phyloP scores from a whole-genome alignment of 345 rosid genomes.

The Conringia planisiliqua region DNA sequence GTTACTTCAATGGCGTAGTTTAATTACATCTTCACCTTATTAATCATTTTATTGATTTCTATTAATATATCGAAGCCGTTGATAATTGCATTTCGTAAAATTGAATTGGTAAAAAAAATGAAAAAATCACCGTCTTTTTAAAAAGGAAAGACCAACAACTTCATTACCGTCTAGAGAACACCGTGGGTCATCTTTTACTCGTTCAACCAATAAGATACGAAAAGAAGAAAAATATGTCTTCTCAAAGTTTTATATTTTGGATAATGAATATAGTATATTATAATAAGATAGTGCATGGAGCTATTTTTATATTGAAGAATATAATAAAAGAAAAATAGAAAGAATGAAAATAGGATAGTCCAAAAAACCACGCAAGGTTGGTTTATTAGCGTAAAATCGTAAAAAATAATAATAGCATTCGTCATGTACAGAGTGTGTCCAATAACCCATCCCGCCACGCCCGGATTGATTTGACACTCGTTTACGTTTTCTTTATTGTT shows the following conservation, averaged over 20 bases:
- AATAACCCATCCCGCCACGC: constrained; percentile 36
- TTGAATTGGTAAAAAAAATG: not conserved
- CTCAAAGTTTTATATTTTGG: not conserved
- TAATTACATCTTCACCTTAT: not conserved
- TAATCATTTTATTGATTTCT: not conserved
- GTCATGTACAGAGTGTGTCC: constrained; percentile 26
- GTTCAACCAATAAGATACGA: constrained; percentile 22
- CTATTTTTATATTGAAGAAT: not conserved
- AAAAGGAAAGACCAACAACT: constrained; percentile 18
- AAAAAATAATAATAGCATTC: constrained; percentile 23
- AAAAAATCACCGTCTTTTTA: not conserved
- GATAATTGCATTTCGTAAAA: not conserved
- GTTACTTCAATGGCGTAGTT: not conserved
- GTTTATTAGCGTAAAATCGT: constrained; percentile 20
- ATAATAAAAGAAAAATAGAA: not conserved
- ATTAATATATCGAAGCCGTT: not conserved
- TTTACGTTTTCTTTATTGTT: constrained; percentile 1
- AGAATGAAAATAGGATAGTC: constrained; percentile 21
- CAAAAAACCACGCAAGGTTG: constrained; percentile 29
- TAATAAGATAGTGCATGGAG: not conserved
- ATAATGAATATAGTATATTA: not conserved
- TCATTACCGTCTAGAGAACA: constrained; percentile 20
- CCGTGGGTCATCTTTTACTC: constrained; percentile 31
- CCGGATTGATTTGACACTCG: constrained; percentile 37
- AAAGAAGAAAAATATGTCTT: not conserved